Conservation (phyloP, 805 yeast genomes). For the Zygosaccharomyces lentus region DNA sequence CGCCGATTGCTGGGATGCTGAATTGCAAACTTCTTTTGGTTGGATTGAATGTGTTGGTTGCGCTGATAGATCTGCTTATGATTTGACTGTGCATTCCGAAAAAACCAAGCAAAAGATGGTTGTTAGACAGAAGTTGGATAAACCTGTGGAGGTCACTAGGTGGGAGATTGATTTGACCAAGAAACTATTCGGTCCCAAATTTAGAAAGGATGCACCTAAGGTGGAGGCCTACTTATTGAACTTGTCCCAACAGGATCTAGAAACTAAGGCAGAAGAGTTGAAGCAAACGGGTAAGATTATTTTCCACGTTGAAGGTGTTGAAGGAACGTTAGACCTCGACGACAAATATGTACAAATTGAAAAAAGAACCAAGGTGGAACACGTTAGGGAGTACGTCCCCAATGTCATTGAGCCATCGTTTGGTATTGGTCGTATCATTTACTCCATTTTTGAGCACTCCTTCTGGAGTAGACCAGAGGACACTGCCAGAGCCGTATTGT, state of each 20-base stretch:
- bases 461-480: constrained; percentile 95
- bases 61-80: constrained; percentile 98
- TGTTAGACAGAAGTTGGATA: constrained; percentile 84
- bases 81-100: constrained; percentile 90
- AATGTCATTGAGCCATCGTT: constrained; percentile 98
- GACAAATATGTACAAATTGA: constrained; percentile 67
- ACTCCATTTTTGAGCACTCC: constrained; percentile 87
- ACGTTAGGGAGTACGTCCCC: constrained; percentile 92
- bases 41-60: constrained; percentile 99
- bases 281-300: constrained; percentile 55
- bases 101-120: constrained; percentile 92
- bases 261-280: constrained; percentile 68
- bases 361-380: constrained; percentile 76
- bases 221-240: constrained; percentile 75
- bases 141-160: constrained; percentile 77
- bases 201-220: constrained; percentile 93
- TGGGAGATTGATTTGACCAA: constrained; percentile 84
- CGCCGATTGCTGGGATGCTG: constrained; percentile 99
- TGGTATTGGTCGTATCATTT: constrained; percentile 96
- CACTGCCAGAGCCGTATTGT: constrained; percentile 80
- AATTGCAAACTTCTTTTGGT: constrained; percentile 90
- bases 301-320: constrained; percentile 63
- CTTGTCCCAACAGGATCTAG: constrained; percentile 82
- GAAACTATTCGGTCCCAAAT: constrained; percentile 96
- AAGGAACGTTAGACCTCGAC: constrained; percentile 66